These are phyloP conservation scores for Candida orba DNA, from an alignment of 805 yeast species.

Conservation along the genomic window DNA sequence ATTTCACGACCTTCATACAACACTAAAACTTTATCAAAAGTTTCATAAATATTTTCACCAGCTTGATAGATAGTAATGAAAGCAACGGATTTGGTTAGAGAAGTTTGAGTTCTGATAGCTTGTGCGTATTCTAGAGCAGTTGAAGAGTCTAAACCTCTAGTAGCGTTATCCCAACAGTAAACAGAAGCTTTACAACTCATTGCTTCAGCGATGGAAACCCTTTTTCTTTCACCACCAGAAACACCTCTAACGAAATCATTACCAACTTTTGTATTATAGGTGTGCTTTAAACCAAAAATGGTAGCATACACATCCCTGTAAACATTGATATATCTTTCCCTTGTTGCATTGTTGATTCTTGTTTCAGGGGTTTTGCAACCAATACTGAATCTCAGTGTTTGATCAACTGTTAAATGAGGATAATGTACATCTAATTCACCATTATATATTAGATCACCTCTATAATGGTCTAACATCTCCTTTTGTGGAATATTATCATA, in stretches of 20 bases:
- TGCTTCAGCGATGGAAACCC: slow-evolving; percentile 80
- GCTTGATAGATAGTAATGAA: slow-evolving; percentile 68
- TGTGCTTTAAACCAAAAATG: slow-evolving; percentile 53
- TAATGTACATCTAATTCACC: slow-evolving; percentile 67
- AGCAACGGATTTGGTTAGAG: slow-evolving; percentile 44
- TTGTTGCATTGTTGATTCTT: slow-evolving; percentile 40
- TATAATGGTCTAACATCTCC: slow-evolving; percentile 53
- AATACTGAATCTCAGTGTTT: slow-evolving; percentile 65
- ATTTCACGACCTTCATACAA: slow-evolving; percentile 57
- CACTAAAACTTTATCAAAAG: slow-evolving; percentile 56
- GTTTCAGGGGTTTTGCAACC: slow-evolving; percentile 58
- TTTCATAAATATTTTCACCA: slow-evolving; percentile 56
- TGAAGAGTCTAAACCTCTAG: slow-evolving; percentile 80
- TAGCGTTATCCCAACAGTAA: slow-evolving; percentile 75
- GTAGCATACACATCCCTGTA: slow-evolving; percentile 44
- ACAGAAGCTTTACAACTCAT: slow-evolving; percentile 56
- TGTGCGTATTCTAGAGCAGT: slow-evolving; percentile 72
- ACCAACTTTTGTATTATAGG: slow-evolving; percentile 54
- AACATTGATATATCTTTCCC: slow-evolving; percentile 40
- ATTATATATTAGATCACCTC: slow-evolving; percentile 49
- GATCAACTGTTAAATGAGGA: slow-evolving; percentile 69
- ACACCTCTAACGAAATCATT: slow-evolving; percentile 62
- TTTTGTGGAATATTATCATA: slow-evolving; percentile 56
- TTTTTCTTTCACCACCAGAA: slow-evolving; percentile 81
- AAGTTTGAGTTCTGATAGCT: slow-evolving; percentile 58